Percentiles rank a stretch among this genome's conserved stretches.
Evolutionary conservation across 305 asterid genomes (phyloP).

Genomic region (Ilex paraguariensis): DNA sequence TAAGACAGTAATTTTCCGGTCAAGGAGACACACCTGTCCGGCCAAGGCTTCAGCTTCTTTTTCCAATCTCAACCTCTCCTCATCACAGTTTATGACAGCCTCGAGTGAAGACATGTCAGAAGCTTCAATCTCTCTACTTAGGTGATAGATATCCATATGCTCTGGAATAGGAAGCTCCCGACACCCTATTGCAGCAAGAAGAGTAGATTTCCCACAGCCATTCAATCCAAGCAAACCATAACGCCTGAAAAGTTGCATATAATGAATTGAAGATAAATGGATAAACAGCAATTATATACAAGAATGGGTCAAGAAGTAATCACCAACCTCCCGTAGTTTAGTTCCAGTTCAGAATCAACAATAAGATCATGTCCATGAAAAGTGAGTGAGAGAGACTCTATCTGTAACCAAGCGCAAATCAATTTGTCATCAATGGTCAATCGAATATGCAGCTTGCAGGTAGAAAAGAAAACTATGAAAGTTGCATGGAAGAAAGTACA

Average conservation of each 20-base stretch:
- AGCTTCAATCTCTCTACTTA: slow-evolving; percentile 87
- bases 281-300: not conserved
- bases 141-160: slow-evolving; percentile 95
- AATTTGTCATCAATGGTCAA: not conserved
- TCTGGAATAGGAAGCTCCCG: slow-evolving; percentile 98
- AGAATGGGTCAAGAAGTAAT: not conserved
- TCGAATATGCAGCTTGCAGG: not conserved
- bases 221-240: slow-evolving; percentile 96
- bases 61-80: slow-evolving; percentile 79
- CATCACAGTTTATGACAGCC: slow-evolving; percentile 94
- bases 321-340: slow-evolving; percentile 84
- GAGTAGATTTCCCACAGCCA: slow-evolving; percentile 98
- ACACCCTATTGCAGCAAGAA: slow-evolving; percentile 75
- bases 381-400: slow-evolving; percentile 93
- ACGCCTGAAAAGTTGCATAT: slow-evolving; percentile 46
- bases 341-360: slow-evolving; percentile 90
- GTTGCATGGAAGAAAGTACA: not conserved
- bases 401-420: slow-evolving; percentile 36
- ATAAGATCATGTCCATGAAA: slow-evolving; percentile 95
- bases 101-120: slow-evolving; percentile 93
- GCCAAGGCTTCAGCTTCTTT: slow-evolving; percentile 78
- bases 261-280: not conserved
- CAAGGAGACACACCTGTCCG: slow-evolving; percentile 41
- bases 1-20: not conserved
- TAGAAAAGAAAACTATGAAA: not conserved